These are phyloP conservation scores for Dactylellina sp. DNA, from an alignment of 2,329 filamentous ascomycete genomes.

Conservation along the genomic window DNA sequence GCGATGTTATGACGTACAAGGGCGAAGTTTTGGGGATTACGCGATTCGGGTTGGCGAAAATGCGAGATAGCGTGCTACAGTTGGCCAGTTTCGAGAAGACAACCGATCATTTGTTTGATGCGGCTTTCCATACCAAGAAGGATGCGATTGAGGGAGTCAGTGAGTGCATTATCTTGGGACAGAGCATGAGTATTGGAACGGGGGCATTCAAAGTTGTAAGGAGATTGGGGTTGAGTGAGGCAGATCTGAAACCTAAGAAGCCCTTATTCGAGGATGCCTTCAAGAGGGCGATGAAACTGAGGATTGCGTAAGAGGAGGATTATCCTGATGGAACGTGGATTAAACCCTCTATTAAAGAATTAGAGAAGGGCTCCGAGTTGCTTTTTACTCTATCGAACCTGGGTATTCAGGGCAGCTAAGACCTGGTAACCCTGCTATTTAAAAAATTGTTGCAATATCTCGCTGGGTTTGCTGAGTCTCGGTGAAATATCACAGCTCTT, in stretches of 20 bases:
- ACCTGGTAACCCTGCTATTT: background rate
- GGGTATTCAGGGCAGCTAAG: background rate
- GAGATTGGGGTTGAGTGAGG: constrained; percentile 75
- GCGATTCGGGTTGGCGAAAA: constrained; percentile 94
- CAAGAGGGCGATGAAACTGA: constrained; percentile 38
- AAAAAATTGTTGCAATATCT: constrained; percentile 16
- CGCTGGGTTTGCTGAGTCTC: constrained; percentile 58
- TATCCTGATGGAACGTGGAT: background rate
- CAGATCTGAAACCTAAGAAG: constrained; percentile 71
- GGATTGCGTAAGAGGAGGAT: constrained; percentile 7
- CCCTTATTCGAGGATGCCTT: constrained; percentile 74
- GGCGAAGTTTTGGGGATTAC: constrained; percentile 97
- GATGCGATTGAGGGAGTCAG: constrained; percentile 93
- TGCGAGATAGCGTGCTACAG: constrained; percentile 92
- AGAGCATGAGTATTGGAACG: constrained; percentile 90
- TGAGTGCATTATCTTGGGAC: constrained; percentile 97
- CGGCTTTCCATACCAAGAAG: constrained; percentile 88
- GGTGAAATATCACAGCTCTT: constrained; percentile 55
- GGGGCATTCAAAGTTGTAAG: constrained; percentile 91
- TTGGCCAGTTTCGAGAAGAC: constrained; percentile 98
- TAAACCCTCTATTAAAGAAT: background rate
- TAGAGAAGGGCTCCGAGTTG: background rate
- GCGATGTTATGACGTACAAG: constrained; percentile 99
- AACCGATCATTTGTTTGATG: constrained; percentile 95
- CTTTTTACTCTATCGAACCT: constrained; percentile 10